A percentile compares a stretch with the other conserved stretches of the same genome.
phyloP scores from a whole-genome alignment of 2,329 filamentous ascomycete genomes.

The Gaeumannomyces sp. region DNA sequence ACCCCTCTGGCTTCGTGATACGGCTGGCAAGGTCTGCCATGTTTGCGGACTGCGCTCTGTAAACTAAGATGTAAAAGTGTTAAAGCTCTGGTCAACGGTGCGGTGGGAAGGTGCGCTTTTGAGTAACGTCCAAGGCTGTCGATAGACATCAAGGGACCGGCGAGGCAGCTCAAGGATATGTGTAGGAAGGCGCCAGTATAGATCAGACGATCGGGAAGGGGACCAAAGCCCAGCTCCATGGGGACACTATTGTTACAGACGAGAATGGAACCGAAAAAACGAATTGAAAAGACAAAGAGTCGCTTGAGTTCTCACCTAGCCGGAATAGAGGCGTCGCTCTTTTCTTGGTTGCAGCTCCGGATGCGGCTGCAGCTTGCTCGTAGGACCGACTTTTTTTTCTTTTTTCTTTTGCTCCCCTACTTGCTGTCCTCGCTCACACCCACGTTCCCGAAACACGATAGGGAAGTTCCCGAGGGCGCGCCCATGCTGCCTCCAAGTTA shows the following conservation, averaged over 20 bases:
- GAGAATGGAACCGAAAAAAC: background rate
- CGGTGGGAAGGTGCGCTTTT: background rate
- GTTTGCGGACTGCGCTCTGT: slow-evolving; percentile 4
- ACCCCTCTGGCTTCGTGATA: slow-evolving; percentile 37
- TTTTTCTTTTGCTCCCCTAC: background rate
- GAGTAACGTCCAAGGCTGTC: background rate
- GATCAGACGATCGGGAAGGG: background rate
- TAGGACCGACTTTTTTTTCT: background rate
- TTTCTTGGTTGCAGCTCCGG: background rate
- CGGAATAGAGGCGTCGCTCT: background rate
- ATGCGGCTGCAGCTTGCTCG: background rate
- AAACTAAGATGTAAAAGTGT: background rate
- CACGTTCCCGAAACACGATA: background rate
- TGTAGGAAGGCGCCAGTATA: background rate
- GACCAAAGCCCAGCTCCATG: background rate
- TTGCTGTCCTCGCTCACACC: background rate
- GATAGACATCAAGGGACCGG: background rate
- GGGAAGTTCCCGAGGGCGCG: background rate
- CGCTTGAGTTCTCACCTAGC: background rate
- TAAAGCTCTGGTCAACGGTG: background rate
- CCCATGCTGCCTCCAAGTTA: background rate
- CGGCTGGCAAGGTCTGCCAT: slow-evolving; percentile 48
- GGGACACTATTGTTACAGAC: background rate
- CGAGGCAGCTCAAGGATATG: background rate
- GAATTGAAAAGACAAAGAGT: background rate